These are phyloP conservation scores for Echites panduratus DNA, from an alignment of 257 asterid genomes.

Conservation along the genomic window DNA sequence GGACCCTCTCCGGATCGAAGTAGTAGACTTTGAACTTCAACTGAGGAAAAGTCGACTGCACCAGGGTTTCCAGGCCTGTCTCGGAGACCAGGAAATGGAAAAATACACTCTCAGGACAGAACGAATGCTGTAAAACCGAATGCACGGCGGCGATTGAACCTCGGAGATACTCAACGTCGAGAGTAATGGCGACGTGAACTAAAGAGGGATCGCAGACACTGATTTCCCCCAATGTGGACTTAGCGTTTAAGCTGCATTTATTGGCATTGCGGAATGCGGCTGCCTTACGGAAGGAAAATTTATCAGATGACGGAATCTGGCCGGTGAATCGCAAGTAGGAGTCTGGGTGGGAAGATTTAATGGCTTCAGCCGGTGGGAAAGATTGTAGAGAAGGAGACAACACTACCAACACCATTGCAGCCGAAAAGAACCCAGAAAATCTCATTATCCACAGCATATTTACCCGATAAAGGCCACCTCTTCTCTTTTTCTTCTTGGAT, in stretches of 20 bases:
- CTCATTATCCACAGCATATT: conserved; percentile 72
- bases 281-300: conserved; percentile 53
- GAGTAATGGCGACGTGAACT: conserved; percentile 88
- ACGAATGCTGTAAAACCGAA: conserved; percentile 71
- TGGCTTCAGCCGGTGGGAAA: conserved; percentile 94
- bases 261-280: conserved; percentile 58
- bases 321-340: conserved; percentile 28
- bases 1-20: conserved; percentile 81
- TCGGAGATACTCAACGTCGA: conserved; percentile 73
- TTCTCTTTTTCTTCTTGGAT: conserved; percentile 28
- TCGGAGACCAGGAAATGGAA: conserved; percentile 84
- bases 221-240: conserved; percentile 24
- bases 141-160: conserved; percentile 95
- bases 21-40: conserved; percentile 76
- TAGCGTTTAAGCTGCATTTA: conserved; percentile 36
- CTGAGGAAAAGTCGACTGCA: conserved; percentile 73
- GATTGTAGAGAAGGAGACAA: conserved; percentile 80
- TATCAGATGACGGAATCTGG: conserved; percentile 25
- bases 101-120: conserved; percentile 73
- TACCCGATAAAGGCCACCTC: conserved; percentile 19
- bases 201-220: conserved; percentile 66
- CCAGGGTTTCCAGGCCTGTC: conserved; percentile 51
- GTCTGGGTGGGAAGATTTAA: conserved; percentile 53
- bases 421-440: conserved; percentile 68
- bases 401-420: conserved; percentile 66